Percentiles rank a stretch among this genome's conserved stretches.
Conservation (phyloP, 805 yeast genomes). For the Saccharomycopsis sp. region DNA sequence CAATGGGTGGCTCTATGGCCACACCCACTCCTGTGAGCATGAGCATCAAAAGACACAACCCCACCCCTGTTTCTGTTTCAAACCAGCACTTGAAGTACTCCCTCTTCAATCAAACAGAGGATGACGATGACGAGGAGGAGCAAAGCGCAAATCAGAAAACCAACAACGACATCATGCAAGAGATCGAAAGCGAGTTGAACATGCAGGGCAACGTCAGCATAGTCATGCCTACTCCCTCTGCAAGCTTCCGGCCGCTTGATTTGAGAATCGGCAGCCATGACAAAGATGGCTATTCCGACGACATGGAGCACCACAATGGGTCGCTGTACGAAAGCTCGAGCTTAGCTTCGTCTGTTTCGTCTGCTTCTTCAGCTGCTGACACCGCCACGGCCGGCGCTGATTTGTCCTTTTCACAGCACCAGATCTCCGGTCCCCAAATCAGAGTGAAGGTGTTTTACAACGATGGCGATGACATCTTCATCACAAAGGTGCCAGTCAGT, state of each 20-base stretch:
- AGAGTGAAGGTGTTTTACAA: slow-evolving; percentile 20
- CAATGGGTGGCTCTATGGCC: slow-evolving; percentile 10
- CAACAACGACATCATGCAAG: slow-evolving; percentile 19
- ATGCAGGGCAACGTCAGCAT: slow-evolving; percentile 9
- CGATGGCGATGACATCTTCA: slow-evolving; percentile 21
- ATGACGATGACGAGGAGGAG: slow-evolving; percentile 13
- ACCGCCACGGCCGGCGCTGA: neutral
- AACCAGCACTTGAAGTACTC: slow-evolving; percentile 5
- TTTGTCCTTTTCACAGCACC: slow-evolving; percentile 10
- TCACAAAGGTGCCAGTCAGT: slow-evolving; percentile 17
- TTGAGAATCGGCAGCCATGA: neutral
- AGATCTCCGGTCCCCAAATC: slow-evolving; percentile 19
- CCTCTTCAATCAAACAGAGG: slow-evolving; percentile 14
- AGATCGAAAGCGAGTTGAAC: slow-evolving; percentile 19
- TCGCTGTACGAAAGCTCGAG: neutral
- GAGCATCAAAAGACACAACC: slow-evolving; percentile 8
- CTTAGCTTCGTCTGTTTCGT: neutral
- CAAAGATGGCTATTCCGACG: neutral
- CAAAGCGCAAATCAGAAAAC: slow-evolving; percentile 3
- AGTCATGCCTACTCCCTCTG: neutral
- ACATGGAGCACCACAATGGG: neutral
- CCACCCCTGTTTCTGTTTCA: slow-evolving; percentile 9
- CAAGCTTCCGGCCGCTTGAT: neutral
- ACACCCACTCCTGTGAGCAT: slow-evolving; percentile 14
- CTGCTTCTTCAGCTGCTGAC: neutral